Conservation (phyloP, 208 protist species). For the Acanthamoeba lenticulata region DNA sequence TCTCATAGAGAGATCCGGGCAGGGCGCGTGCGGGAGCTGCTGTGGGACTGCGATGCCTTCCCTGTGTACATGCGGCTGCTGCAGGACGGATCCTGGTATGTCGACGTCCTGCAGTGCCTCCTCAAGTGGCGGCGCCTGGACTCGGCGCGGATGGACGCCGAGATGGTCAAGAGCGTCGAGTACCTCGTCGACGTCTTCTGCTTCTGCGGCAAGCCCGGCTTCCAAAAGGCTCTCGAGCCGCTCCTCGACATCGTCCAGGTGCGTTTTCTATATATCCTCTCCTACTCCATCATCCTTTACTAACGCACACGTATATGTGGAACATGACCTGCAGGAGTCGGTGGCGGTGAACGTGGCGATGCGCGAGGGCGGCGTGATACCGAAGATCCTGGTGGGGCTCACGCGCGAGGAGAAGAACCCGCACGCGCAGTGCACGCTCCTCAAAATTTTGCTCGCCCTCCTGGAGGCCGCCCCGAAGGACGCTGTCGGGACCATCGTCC, state of each 20-base stretch:
- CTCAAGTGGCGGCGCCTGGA: conserved; percentile 60
- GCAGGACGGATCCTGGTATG: conserved; percentile 53
- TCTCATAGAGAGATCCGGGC: too few relatives aligned
- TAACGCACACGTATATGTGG: too few relatives aligned
- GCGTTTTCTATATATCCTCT: background rate
- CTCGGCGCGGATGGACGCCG: background rate
- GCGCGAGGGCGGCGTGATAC: conserved; percentile 48
- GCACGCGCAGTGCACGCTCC: conserved; percentile 55
- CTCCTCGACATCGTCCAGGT: conserved; percentile 61
- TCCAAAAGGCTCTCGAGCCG: conserved; percentile 64
- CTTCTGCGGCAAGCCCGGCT: conserved; percentile 64
- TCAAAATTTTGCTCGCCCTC: conserved; percentile 66
- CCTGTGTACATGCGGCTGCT: conserved; percentile 60
- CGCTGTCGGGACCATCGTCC: background rate
- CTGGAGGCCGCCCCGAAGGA: conserved; percentile 32
- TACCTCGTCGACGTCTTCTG: conserved; percentile 57
- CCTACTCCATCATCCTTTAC: too few relatives aligned
- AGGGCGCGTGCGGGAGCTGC: conserved; percentile 38
- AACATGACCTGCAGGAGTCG: conserved; percentile 15
- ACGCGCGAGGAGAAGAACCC: conserved; percentile 37
- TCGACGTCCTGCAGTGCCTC: conserved; percentile 67
- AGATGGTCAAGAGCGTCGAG: conserved; percentile 52
- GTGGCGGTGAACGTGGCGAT: conserved; percentile 63
- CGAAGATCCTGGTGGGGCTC: conserved; percentile 54
- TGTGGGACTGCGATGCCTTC: conserved; percentile 66